Base-by-base conservation (phyloP, 495 filamentous ascomycete species). In the Penicillium taxi region DNA sequence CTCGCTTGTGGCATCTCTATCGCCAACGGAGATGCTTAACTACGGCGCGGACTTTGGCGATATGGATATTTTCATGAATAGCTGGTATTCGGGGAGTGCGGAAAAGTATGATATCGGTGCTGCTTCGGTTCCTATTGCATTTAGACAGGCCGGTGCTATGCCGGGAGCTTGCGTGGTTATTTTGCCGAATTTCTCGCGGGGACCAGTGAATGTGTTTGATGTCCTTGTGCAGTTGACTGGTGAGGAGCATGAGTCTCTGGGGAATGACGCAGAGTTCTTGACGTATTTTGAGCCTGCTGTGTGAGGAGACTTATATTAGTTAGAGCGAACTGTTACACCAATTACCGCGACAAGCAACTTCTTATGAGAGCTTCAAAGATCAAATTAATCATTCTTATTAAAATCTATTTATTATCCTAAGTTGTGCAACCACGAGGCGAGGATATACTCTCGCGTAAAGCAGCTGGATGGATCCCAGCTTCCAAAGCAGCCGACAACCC, bases 341-440 rank as follows among this genome's bases (percentile, higher is more conserved):
- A n/a, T n/a, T n/a, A n/a, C n/a, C n/a, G n/a, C n/a, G n/a, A n/a
- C n/a, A n/a, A n/a, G n/a, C n/a, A n/a, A n/a, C n/a, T n/a, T n/a
- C n/a, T n/a, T n/a, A n/a, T n/a, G n/a, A n/a, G n/a, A n/a, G n/a
- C n/a, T n/a, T n/a, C n/a, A n/a, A n/a, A n/a, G n/a, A n/a, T n/a
- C n/a, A n/a, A n/a, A n/a, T n/a, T n/a, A n/a, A n/a, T n/a, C n/a
- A n/a, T n/a, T n/a, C n/a, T n/a, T n/a, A n/a, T n/a, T n/a, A n/a
- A n/a, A n/a, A n/a, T n/a, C n/a, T n/a, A n/a, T n/a, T n/a, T n/a
- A n/a, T n/a, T n/a, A n/a, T n/a, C 50, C 42, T 59, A 52, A 13
- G 62, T 64, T 0, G 60, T 62, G 46, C 58, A 62, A 6, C 61
- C 61, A 12, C 56, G 43, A 3, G 58, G 61, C 11, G 53, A 60